Conservation (phyloP, 371 early-diverging fungal species). For the Funneliformis caledonium region DNA sequence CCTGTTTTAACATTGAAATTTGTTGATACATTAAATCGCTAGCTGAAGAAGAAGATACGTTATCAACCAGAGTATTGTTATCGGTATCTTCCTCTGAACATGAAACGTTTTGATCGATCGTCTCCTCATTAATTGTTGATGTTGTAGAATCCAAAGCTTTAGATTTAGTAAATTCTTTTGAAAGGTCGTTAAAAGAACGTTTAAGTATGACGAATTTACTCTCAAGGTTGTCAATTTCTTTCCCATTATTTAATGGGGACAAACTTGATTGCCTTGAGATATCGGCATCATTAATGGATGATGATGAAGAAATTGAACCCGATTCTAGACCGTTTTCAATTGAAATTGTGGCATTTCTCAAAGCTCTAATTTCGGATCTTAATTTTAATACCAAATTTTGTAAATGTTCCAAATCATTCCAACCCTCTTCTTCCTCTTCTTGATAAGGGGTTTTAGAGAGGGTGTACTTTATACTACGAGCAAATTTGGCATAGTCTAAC, state of each 20-base stretch:
- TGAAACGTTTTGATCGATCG: not conserved
- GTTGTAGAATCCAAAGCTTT: conserved; percentile 7
- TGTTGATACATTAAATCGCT: not conserved
- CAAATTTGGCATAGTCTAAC: conserved; percentile 86
- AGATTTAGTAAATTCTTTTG: not conserved
- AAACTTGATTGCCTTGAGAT: not conserved
- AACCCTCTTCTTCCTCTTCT: conserved; percentile 59
- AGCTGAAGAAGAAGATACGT: not conserved
- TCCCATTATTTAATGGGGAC: not conserved
- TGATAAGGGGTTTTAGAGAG: conserved; percentile 44
- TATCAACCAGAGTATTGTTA: not conserved
- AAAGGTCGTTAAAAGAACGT: conserved; percentile 36
- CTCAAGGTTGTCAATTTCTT: conserved; percentile 28
- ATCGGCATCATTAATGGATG: not conserved
- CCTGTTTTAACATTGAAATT: not conserved
- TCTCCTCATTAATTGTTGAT: not conserved
- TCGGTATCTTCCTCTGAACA: too few species aligned
- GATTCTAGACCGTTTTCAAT: not conserved
- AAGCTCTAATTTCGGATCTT: conserved; percentile 55
- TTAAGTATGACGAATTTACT: conserved; percentile 24
- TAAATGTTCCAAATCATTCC: conserved; percentile 59
- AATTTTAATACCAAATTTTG: conserved; percentile 63
- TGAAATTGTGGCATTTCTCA: conserved; percentile 44
- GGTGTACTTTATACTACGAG: conserved; percentile 81
- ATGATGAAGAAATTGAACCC: not conserved